Evolutionary conservation across 768 basidiomycete genomes (phyloP), one percentile per base, ranked within the genome.

Genomic region (Mycena floridula): DNA sequence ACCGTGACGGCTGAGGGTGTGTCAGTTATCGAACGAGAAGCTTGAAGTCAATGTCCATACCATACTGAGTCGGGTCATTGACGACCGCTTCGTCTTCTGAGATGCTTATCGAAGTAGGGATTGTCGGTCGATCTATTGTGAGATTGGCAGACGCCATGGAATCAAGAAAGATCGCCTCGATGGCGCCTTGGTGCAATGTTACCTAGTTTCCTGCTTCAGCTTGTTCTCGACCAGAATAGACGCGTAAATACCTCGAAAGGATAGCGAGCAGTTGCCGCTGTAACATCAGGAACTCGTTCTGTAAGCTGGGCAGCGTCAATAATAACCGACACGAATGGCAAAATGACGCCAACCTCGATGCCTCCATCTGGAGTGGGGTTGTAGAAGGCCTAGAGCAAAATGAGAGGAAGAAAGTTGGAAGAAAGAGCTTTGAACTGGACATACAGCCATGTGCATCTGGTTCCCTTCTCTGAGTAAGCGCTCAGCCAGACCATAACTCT

Each of bases 401-500:
- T 37, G 3, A 21, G 25, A 42, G 30, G 25, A 15, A 38, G 32
- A 35, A 6, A 22, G 32, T n/a, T 22, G 25, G 2, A 40, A 25
- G 40, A 6, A 24, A 13, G 27, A 20, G 21, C 35, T 11, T 41
- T 22, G n/a, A 7, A 32, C 36, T 28, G 9, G 8, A 65, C 77
- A 47, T 58, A 87, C 86, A 42, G 77, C 77, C 62, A 77, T 72
- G 48, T 85, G 77, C 71, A 89, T 70, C 40, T 85, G 82, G 46
- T 77, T 79, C 5, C 77, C 85, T 53, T 86, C 76, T 30, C 61
- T 68, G 21, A 88, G 47, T 18, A 89, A 54, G 3, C 75, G 70
- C 15, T 86, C 80, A 0, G 76, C 82, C 5, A 89, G 70, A 5
- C 86, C 87, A 61, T 89, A 89, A 49, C 85, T 89, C 85, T 89